A percentile compares a stretch with the other conserved stretches of the same genome.
These are phyloP conservation scores for Nakazawaea molendinolei DNA, from an alignment of 805 yeast genomes.

Conservation along the genomic window DNA sequence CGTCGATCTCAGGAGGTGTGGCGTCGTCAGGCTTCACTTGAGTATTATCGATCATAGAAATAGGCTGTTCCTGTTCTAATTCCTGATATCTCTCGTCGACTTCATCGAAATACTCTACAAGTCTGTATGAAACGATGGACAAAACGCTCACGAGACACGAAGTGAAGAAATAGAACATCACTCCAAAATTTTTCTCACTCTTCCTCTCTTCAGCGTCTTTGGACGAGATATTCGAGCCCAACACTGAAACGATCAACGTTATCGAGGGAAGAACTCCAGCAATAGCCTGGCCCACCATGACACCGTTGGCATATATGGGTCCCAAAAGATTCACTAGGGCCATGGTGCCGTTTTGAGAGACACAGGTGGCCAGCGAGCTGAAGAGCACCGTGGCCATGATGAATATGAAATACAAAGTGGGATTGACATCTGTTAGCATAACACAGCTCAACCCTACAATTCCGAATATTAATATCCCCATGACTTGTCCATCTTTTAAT, in stretches of 20 bases:
- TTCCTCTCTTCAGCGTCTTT: not conserved
- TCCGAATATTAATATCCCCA: conserved; percentile 54
- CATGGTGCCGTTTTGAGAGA: conserved; percentile 86
- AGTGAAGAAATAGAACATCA: conserved; percentile 31
- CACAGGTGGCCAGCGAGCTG: conserved; percentile 70
- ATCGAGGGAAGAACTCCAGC: conserved; percentile 90
- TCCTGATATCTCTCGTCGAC: conserved; percentile 16
- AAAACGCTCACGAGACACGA: conserved; percentile 13
- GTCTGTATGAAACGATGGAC: conserved; percentile 13
- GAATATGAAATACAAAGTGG: conserved; percentile 36
- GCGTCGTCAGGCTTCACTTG: conserved; percentile 12
- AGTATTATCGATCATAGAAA: conserved; percentile 12
- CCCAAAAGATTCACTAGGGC: conserved; percentile 79
- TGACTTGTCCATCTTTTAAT: conserved; percentile 50
- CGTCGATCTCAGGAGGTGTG: not conserved
- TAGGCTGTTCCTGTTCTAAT: conserved; percentile 19
- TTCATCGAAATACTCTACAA: conserved; percentile 19
- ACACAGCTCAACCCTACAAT: conserved; percentile 48
- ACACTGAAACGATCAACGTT: conserved; percentile 51
- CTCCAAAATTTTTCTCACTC: conserved; percentile 10
- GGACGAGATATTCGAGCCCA: conserved; percentile 20
- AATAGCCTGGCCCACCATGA: conserved; percentile 91
- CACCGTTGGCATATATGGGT: conserved; percentile 75
- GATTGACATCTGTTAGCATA: conserved; percentile 26
- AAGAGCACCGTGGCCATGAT: conserved; percentile 58